Conservation (phyloP, 2,329 filamentous ascomycete species). For the Talaromyces rugulosus region DNA sequence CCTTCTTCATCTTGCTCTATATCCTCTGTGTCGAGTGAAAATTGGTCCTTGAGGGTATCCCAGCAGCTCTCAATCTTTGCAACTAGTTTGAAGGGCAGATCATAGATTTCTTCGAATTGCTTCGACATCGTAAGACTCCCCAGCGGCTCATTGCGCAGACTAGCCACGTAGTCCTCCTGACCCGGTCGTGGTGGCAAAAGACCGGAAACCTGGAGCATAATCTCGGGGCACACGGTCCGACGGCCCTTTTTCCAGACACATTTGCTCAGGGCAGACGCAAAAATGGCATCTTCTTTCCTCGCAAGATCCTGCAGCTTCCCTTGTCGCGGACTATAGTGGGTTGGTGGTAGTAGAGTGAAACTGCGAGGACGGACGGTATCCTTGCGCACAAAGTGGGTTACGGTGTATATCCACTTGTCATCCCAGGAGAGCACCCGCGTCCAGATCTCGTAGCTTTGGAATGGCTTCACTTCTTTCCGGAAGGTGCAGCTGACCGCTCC, state of each 20-base stretch:
- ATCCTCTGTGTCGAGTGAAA: constrained; percentile 1
- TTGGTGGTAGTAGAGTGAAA: constrained; percentile 12
- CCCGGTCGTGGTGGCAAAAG: constrained; percentile 15
- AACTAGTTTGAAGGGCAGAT: constrained; percentile 14
- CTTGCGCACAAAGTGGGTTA: constrained; percentile 24
- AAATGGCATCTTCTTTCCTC: constrained; percentile 15
- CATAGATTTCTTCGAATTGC: constrained; percentile 15
- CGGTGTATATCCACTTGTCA: constrained; percentile 28
- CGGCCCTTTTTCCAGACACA: constrained; percentile 17
- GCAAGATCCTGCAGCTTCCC: constrained; percentile 14
- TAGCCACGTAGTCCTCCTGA: constrained; percentile 12
- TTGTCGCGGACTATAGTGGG: constrained; percentile 6
- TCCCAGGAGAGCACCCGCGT: constrained; percentile 26
- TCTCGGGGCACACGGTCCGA: constrained; percentile 28
- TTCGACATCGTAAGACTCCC: constrained; percentile 13
- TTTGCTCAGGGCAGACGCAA: constrained; percentile 15
- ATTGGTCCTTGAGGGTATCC: constrained; percentile 9
- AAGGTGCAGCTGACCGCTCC: constrained; percentile 20
- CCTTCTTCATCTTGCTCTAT: constrained; percentile 9
- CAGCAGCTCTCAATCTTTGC: constrained; percentile 13
- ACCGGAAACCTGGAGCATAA: constrained; percentile 23
- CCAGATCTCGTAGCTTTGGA: constrained; percentile 22
- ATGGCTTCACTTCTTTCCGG: constrained; percentile 21
- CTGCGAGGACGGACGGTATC: constrained; percentile 12
- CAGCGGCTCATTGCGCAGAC: constrained; percentile 12